phyloP scores from a whole-genome alignment of 208 protist genomes.

The Angomonas deanei region DNA sequence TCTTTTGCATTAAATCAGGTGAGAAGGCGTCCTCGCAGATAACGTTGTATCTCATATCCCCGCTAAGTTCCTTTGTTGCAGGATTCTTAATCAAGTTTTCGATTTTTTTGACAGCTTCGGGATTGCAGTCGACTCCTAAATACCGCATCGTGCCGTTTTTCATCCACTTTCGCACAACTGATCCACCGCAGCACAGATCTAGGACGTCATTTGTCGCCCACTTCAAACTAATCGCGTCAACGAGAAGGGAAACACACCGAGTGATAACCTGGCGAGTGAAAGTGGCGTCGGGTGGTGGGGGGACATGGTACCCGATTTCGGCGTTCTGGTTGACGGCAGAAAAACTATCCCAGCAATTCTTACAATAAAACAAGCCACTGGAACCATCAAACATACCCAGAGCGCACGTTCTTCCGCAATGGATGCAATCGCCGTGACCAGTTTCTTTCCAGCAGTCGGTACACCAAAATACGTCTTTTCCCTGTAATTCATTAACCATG shows the following conservation, averaged over 20 bases:
- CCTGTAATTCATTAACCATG: conserved; percentile 31
- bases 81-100: conserved; percentile 12
- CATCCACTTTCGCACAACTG: conserved; percentile 82
- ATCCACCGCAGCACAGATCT: conserved; percentile 80
- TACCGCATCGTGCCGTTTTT: conserved; percentile 68
- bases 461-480: conserved; percentile 76
- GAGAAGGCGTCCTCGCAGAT: conserved; percentile 80
- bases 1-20: conserved; percentile 54
- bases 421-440: conserved; percentile 77
- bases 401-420: conserved; percentile 52
- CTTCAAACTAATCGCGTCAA: conserved; percentile 70
- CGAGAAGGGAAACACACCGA: conserved; percentile 62
- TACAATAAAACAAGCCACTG: conserved; percentile 77
- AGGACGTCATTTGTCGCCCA: conserved; percentile 75
- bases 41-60: conserved; percentile 47
- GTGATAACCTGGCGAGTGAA: conserved; percentile 73
- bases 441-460: conserved; percentile 77
- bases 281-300: conserved; percentile 61
- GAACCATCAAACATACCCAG: conserved; percentile 54
- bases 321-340: conserved; percentile 51
- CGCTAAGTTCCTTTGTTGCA: conserved; percentile 25
- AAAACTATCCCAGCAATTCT: conserved; percentile 74
- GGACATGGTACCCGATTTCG: conserved; percentile 68
- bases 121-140: conserved; percentile 71
- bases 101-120: conserved; percentile 26